Evolutionary conservation across 1,284 basidiomycete genomes (phyloP), one percentile per base, ranked within the genome.

Genomic region (Trametes pubescens): DNA sequence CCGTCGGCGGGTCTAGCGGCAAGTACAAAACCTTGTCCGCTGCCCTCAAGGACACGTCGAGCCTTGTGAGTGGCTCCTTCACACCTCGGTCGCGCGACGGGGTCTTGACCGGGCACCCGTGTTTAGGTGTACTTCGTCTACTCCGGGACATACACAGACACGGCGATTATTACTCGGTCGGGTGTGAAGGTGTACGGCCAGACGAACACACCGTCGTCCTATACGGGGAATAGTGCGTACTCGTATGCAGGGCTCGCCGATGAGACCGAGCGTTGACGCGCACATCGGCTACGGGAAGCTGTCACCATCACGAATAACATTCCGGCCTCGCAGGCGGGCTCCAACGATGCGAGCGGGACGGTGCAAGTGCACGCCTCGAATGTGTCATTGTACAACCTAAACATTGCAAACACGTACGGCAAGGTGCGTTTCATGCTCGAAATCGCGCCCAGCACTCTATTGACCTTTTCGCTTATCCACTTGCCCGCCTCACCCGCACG

Each of bases 321-420:
- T 13, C 73, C 79, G 22, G 80, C 82, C 4, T 78, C 75, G 40
- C 65, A 72, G 2, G 82, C 84, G 6, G 84, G 81, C 7, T 85
- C 84, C 5, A 80, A 87, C 68, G 85, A 86, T 67, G 80, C 81
- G 1, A 83, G 82, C 62, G 85, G 85, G 7, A 86, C 85, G 0
- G 72, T 87, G 32, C 81, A 84, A 38, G 76, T 86, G 37, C 82
- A 86, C 72, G 82, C 82, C 61, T 72, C 83, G 64, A 76, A 83
- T 64, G 84, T 86, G 66, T 77, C 76, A 57, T 77, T 86, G 75
- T 87, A 86, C 72, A 86, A 86, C 64, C 77, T 86, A 49, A 81
- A 87, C 65, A 80, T 87, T 44, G 80, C 79, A 57, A 87, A 87
- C 69, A 83, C 80, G 0, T 84, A 79, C 63, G 86, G 85, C 0